phyloP scores from a whole-genome alignment of 2,329 filamentous ascomycete genomes.

The Ilyonectria sp. region DNA sequence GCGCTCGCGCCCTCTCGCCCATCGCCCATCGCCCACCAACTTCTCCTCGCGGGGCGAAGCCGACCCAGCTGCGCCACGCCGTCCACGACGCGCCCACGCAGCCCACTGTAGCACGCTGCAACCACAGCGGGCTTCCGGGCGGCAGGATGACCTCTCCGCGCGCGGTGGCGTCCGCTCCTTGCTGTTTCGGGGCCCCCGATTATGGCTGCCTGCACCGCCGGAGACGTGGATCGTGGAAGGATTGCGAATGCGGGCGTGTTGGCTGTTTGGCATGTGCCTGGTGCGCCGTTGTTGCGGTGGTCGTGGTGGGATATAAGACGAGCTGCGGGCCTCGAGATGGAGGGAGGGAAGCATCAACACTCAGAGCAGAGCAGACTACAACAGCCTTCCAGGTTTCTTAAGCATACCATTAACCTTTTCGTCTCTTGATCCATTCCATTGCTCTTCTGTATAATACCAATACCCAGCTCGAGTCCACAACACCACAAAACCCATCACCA shows the following conservation, averaged over 20 bases:
- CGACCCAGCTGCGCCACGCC: constrained; percentile 36
- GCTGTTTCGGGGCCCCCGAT: constrained; percentile 15
- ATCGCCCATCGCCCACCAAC: neutral
- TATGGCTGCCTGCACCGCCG: constrained; percentile 7
- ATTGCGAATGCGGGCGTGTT: constrained; percentile 38
- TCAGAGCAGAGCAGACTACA: constrained; percentile 10
- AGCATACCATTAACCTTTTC: constrained; percentile 11
- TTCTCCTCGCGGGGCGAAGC: neutral
- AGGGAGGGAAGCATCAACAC: constrained; percentile 4
- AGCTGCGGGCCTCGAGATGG: neutral
- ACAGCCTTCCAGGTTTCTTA: constrained; percentile 17
- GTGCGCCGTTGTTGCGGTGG: neutral
- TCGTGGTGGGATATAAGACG: constrained; percentile 38
- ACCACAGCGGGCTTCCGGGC: constrained; percentile 1
- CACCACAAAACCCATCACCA: constrained; percentile 9
- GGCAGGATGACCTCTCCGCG: constrained; percentile 10
- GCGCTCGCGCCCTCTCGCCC: constrained; percentile 6
- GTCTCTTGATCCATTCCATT: neutral
- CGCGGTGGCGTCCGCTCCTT: constrained; percentile 20
- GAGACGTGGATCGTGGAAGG: neutral
- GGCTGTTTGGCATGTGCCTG: neutral
- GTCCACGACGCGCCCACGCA: constrained; percentile 37
- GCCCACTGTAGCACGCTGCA: constrained; percentile 5
- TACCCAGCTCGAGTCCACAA: neutral
- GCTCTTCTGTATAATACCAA: neutral